These are phyloP conservation scores for Emmonsia crescens DNA, from an alignment of 2,329 filamentous ascomycete genomes.

Conservation along the genomic window DNA sequence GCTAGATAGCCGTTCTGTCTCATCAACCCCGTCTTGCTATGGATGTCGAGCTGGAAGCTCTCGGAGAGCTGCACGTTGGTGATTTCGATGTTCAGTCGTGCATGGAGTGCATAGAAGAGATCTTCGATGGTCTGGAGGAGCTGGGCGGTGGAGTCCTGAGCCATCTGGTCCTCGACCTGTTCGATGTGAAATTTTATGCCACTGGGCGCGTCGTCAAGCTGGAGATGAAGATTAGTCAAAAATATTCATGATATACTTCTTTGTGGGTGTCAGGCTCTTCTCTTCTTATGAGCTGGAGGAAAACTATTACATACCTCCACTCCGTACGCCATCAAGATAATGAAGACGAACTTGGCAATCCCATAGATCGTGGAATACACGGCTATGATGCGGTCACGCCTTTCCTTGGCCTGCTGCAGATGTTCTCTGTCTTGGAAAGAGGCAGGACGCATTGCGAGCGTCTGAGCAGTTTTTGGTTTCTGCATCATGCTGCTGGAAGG, in stretches of 20 bases:
- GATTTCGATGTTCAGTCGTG: slow-evolving; percentile 29
- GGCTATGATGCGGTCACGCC: slow-evolving; percentile 19
- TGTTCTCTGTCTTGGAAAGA: not conserved
- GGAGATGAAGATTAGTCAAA: slow-evolving; percentile 8
- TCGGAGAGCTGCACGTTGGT: slow-evolving; percentile 26
- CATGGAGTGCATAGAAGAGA: slow-evolving; percentile 28
- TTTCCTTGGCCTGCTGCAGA: slow-evolving; percentile 9
- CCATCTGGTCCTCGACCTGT: slow-evolving; percentile 21
- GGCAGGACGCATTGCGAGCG: too few species aligned
- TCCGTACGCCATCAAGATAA: slow-evolving; percentile 24
- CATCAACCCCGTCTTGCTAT: slow-evolving; percentile 8
- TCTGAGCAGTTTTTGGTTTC: not conserved
- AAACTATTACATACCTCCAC: slow-evolving; percentile 21
- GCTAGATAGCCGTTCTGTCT: not conserved
- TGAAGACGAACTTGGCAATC: slow-evolving; percentile 26
- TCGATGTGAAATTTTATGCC: slow-evolving; percentile 24
- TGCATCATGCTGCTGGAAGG: not conserved
- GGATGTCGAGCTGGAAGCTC: slow-evolving; percentile 19
- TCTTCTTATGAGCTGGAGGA: not conserved
- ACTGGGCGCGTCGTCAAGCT: slow-evolving; percentile 23
- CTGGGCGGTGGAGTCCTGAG: slow-evolving; percentile 17
- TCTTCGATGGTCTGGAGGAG: slow-evolving; percentile 28
- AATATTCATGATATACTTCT: not conserved
- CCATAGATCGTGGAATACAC: slow-evolving; percentile 27
- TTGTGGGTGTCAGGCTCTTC: not conserved